phyloP scores from a whole-genome alignment of 768 basidiomycete genomes.

The Psilocybe azurescens region DNA sequence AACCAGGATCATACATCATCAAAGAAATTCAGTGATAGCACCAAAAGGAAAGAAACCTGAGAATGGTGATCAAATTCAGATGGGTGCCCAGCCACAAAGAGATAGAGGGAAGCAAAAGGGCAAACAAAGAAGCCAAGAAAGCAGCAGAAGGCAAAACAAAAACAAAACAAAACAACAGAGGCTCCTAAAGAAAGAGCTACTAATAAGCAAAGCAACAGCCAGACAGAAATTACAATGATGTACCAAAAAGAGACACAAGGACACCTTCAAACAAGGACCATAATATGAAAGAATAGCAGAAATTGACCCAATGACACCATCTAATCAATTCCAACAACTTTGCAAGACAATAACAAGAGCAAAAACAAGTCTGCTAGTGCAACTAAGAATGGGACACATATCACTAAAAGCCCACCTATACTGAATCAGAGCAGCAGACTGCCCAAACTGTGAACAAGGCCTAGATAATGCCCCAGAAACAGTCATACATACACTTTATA shows the following conservation, averaged over 20 bases:
- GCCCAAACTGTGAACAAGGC: constrained; percentile 33
- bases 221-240: constrained; percentile 15
- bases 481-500: constrained; percentile 21
- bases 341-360: constrained; percentile 3
- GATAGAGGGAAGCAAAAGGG: constrained; percentile 15
- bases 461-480: constrained; percentile 24
- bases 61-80: background rate
- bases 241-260: too few species aligned
- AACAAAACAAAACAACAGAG: background rate
- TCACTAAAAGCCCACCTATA: constrained; percentile 35
- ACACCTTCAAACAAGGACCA: too few species aligned
- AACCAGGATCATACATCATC: constrained; percentile 14
- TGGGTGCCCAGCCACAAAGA: constrained; percentile 20
- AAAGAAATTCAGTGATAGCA: background rate
- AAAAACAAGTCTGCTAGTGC: constrained; percentile 28
- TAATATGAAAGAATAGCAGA: too few species aligned
- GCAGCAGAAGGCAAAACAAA: constrained; percentile 6
- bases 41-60: background rate
- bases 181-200: background rate
- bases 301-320: too few species aligned
- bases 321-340: background rate
- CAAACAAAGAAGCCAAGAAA: constrained; percentile 16
- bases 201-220: constrained; percentile 12
- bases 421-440: constrained; percentile 26
- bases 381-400: constrained; percentile 36